Base-by-base conservation (phyloP, 164 flowering plant species). In the Annona cherimola region DNA sequence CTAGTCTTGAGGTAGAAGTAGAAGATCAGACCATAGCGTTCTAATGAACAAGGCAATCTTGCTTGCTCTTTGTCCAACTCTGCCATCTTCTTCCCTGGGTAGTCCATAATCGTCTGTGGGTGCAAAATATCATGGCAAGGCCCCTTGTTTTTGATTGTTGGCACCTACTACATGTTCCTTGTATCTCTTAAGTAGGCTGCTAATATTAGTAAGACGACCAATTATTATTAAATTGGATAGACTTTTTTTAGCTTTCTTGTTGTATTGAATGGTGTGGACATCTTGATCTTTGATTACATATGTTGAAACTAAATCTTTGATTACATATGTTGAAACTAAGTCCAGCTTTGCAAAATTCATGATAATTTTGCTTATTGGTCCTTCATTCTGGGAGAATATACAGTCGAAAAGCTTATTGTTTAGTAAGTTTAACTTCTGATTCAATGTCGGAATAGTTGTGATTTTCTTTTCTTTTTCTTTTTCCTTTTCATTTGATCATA, bases 401-500 rank as follows among this genome's bases (percentile, higher is more conserved):
- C n/a, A 14, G 44, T 43, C 59, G 7, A 16, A 4, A 57, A 42
- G 35, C 14, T 57, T 69, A 57, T 57, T 16, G n/a, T 59, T 69
- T 20, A 2, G 4, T 6, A n/a, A 41, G 35, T 66, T 46, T n/a
- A 39, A 18, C 26, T 45, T 26, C 63, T 54, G 20, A 40, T 65
- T 42, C 3, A 46, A 39, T 7, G 2, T 60, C 26, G 11, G 40
- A 40, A 39, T 42, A 55, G 62, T 35, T 69, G 57, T 74, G 45
- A 11, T 50, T 50, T 16, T 50, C 1, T 50, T 50, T 9, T 50
- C 14, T 2, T 45, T 4, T 50, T 50, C 44, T 45, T n/a, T 6
- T 46, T 41, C 64, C 26, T 35, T 70, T 59, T n/a, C 18, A 44
- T 69, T 4, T 67, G 55, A 67, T 76, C 54, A 44, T 84, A 92